Percentiles rank a stretch among this genome's conserved stretches.
Evolutionary conservation across 2,329 filamentous ascomycete species (phyloP).

Genomic region (Fusarium newnesense): DNA sequence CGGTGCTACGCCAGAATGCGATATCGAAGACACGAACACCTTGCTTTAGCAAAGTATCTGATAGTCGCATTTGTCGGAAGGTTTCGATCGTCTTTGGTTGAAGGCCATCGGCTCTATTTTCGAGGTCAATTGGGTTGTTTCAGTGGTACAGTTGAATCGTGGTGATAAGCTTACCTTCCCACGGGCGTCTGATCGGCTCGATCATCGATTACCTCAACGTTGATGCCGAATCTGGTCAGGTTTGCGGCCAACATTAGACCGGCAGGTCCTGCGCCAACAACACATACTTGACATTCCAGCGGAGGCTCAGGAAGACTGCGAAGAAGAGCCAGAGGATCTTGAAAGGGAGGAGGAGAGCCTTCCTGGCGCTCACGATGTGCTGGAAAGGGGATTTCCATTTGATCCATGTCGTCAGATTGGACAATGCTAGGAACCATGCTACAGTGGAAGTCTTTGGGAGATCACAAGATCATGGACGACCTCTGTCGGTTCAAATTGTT

Average conservation of each 20-base stretch:
- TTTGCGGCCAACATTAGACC: conserved; percentile 65
- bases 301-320: conserved; percentile 60
- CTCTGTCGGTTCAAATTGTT: conserved; percentile 34
- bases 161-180: conserved; percentile 57
- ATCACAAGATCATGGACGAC: conserved; percentile 45
- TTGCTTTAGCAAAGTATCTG: conserved; percentile 72
- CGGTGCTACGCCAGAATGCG: conserved; percentile 73
- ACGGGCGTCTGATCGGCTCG: conserved; percentile 73
- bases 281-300: conserved; percentile 58
- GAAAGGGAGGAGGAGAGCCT: conserved; percentile 48
- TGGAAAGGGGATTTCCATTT: conserved; percentile 41
- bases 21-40: conserved; percentile 80
- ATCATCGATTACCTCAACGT: conserved; percentile 74
- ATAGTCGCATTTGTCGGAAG: conserved; percentile 76
- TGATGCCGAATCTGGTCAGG: conserved; percentile 73
- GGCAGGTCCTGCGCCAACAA: conserved; percentile 66
- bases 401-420: conserved; percentile 45
- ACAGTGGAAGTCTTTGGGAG: conserved; percentile 11
- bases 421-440: conserved; percentile 49
- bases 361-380: conserved; percentile 43
- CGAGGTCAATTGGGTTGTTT: conserved; percentile 30
- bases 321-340: conserved; percentile 60
- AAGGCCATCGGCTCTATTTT: conserved; percentile 71
- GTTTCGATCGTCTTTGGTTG: conserved; percentile 85
- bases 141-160: not conserved